Evolutionary conservation across 495 filamentous ascomycete species (phyloP), one percentile per base, ranked within the genome.

Genomic region (Lineolata rhizophorae): DNA sequence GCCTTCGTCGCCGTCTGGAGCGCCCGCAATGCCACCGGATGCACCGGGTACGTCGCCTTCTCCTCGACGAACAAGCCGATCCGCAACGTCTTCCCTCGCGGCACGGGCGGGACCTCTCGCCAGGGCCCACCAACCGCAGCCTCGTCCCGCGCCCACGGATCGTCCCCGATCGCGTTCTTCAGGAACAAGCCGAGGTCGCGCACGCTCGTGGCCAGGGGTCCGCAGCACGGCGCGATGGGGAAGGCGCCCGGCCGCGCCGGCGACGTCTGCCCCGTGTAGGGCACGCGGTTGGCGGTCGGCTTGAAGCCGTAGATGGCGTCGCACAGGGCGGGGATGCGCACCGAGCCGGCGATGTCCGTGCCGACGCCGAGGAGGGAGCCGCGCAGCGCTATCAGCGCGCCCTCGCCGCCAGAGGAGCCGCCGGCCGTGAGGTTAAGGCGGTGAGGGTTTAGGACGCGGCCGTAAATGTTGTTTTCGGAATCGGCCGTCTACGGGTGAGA

Each of bases 391-490:
- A 55, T 30, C 10, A 66, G 39, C 1, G 63, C 65, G 10, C 60
- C 65, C 43, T 72, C 68, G 20, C 67, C 67, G 0, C 69, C 69
- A 1, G 61, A 64, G 28, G 60, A 66, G 3, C 73, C 74, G 1
- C 74, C 74, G 16, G 68, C 64, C 28, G 72, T 65, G 0, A 71
- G 56, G 9, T 39, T 37, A 17, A 40, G 58, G 42, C 75, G 71
- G 19, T 55, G 44, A 0, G 75, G 74, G 46, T 84, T 80, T 10
- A 70, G 48, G 0, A 65, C 70, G 3, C 65, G 54, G 5, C 73
- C 72, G 35, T 76, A 67, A 18, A 80, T 47, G 41, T 77, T 74
- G 47, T 75, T 78, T 13, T 35, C 31, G 16, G 40, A 35, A 12
- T 51, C 48, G 11, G 27, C 29, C 33, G 24, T 17, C n/a, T n/a